Percentiles rank a stretch among this genome's conserved stretches.
Evolutionary conservation across 73 alveolate species (phyloP).

Genomic region (Paramecium sonneborni): DNA sequence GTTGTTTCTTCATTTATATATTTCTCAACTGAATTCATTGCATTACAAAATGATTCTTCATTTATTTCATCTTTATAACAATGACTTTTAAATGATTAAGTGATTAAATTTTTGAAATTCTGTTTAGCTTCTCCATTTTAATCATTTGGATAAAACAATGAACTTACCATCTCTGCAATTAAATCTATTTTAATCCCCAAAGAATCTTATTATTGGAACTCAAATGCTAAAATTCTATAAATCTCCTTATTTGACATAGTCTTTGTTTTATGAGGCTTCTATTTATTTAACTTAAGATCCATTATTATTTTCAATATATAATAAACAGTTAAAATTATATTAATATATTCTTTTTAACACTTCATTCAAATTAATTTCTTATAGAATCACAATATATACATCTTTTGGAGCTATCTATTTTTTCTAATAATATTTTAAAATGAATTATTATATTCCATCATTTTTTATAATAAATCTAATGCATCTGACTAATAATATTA

Average conservation of each 20-base stretch:
- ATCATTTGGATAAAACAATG: slow-evolving; percentile 66
- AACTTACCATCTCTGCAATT: slow-evolving; percentile 67
- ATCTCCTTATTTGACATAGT: slow-evolving; percentile 60
- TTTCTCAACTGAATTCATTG: slow-evolving; percentile 68
- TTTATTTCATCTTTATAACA: slow-evolving; percentile 57
- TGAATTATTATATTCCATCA: background rate
- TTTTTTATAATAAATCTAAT: background rate
- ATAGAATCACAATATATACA: slow-evolving; percentile 20
- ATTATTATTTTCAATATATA: background rate
- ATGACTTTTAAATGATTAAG: slow-evolving; percentile 28
- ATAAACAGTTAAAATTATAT: background rate
- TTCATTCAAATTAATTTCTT: background rate
- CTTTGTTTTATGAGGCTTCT: background rate
- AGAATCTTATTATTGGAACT: slow-evolving; percentile 58
- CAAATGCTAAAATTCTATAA: slow-evolving; percentile 64
- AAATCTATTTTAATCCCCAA: slow-evolving; percentile 59
- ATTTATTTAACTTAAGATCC: slow-evolving; percentile 11
- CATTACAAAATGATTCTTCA: slow-evolving; percentile 62
- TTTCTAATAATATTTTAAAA: background rate
- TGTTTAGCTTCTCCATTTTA: slow-evolving; percentile 63
- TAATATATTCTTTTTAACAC: background rate
- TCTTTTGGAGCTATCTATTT: slow-evolving; percentile 2
- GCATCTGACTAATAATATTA: background rate
- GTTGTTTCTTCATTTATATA: slow-evolving; percentile 65
- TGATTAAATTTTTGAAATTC: slow-evolving; percentile 46